Evolutionary conservation across 1,284 basidiomycete genomes (phyloP), one percentile per base, ranked within the genome.

Genomic region (Cutaneotrichosporon arboriforme): DNA sequence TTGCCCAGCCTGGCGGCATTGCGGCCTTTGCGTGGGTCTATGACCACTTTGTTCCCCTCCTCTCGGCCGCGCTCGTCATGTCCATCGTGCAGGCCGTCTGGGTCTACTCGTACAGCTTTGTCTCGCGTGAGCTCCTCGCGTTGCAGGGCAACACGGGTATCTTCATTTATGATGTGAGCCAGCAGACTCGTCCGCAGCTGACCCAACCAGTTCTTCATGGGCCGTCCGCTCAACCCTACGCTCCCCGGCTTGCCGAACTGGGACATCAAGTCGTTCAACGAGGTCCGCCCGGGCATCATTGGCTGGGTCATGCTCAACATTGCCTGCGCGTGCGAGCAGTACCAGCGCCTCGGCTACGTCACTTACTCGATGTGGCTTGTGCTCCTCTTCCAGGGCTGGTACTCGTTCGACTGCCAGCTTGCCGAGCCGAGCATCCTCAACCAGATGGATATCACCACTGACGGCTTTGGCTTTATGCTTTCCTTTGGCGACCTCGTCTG

Each of bases 391-490:
- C 90, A 98, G 68, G 76, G 81, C 2, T 87, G 85, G 78, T 99
- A 99, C 72, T 85, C 93, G 17, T 78, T 82, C 17, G 94, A 98
- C 72, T 84, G 50, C 51, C 43, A 48, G 50, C 40, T 60, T 35
- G 38, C 33, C 58, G 57, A 80, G 78, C 61, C 77, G 18, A 86
- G 88, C 10, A 84, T 98, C 66, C 81, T 98, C 58, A 93, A 89
- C 9, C 92, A 89, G 17, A 97, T 98, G 91, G 94, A 98, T 72
- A 96, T 98, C 69, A 94, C 87, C 8, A 90, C 90, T 23, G 96
- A 99, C 65, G 94, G 94, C 4, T 97, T 98, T 65, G 96, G 96
- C 8, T 97, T 94, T 81, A 99, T 98, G 96, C 85, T 99, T 31
- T 78, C 90, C 3, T 84, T 96, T 46, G 96, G 94, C 43, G 92